A percentile compares a stretch with the other conserved stretches of the same genome.
phyloP scores from a whole-genome alignment of 495 filamentous ascomycete species.

The Sabuloglossum arenarium region DNA sequence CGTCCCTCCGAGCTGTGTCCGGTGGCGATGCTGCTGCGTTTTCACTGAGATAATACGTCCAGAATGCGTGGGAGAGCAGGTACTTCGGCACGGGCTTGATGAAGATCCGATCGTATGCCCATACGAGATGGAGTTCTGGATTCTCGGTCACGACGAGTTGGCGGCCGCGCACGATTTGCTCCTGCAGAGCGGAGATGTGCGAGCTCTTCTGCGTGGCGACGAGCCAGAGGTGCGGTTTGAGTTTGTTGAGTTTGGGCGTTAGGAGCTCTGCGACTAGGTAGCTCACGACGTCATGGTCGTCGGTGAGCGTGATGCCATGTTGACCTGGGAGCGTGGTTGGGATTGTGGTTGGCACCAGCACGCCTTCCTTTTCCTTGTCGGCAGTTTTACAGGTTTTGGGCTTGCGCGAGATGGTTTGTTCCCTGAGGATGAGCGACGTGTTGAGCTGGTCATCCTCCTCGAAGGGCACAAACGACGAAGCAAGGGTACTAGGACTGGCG shows the following conservation, averaged over 20 bases:
- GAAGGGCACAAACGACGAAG: background rate
- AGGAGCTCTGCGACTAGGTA: background rate
- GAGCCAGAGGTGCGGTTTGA: slow-evolving; percentile 15
- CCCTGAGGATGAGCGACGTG: background rate
- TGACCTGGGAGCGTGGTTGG: background rate
- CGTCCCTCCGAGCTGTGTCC: slow-evolving; percentile 6
- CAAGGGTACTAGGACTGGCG: too few relatives aligned
- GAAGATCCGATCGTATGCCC: slow-evolving; percentile 28
- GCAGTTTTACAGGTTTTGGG: background rate
- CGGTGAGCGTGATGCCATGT: background rate
- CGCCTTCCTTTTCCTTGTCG: too few relatives aligned
- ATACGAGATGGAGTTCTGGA: slow-evolving; percentile 31
- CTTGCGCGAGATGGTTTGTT: background rate
- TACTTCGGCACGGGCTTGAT: slow-evolving; percentile 34
- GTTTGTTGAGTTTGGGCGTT: slow-evolving; percentile 6
- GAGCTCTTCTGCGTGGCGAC: slow-evolving; percentile 12
- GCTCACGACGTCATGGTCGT: background rate
- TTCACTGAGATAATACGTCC: slow-evolving; percentile 18
- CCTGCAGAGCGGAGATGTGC: slow-evolving; percentile 20
- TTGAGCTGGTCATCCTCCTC: background rate
- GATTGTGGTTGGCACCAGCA: too few relatives aligned
- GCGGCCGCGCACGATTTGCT: slow-evolving; percentile 23
- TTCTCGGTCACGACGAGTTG: slow-evolving; percentile 26
- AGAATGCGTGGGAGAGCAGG: slow-evolving; percentile 26
- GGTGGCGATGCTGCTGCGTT: background rate